These are phyloP conservation scores for Thelonectria blattea DNA, from an alignment of 2,329 filamentous ascomycete species.

Conservation along the genomic window DNA sequence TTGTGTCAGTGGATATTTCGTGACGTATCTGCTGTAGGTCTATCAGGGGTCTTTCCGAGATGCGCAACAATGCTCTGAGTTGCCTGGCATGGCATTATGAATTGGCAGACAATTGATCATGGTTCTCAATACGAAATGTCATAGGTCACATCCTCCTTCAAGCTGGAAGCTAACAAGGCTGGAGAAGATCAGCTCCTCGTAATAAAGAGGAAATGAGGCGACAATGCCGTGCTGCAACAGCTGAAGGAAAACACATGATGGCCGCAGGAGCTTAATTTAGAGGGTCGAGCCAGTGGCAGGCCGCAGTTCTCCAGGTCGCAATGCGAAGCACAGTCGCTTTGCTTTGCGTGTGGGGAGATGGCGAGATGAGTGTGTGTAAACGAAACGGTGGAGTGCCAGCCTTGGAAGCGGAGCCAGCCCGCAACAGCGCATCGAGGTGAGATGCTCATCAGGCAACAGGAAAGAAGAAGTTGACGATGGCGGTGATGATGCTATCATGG, in stretches of 20 bases:
- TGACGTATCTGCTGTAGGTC: neutral
- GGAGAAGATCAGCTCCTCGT: too few species aligned
- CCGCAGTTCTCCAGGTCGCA: too few species aligned
- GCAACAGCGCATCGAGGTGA: neutral
- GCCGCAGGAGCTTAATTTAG: neutral
- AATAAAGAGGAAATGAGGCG: too few species aligned
- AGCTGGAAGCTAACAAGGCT: too few species aligned
- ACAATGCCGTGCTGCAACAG: neutral
- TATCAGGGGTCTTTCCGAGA: too few species aligned
- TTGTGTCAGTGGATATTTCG: neutral
- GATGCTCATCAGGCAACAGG: neutral
- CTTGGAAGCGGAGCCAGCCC: constrained; percentile 3
- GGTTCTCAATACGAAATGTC: neutral
- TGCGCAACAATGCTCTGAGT: neutral
- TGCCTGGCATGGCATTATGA: neutral
- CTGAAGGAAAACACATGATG: constrained; percentile 8
- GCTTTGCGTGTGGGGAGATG: constrained; percentile 7
- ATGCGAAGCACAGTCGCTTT: neutral
- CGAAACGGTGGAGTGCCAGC: neutral
- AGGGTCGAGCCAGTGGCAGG: too few species aligned
- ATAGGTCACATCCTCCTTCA: too few species aligned
- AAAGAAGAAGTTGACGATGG: neutral
- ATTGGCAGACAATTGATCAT: neutral
- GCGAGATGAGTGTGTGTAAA: neutral
- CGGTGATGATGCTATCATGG: constrained; percentile 4